phyloP scores from a whole-genome alignment of 768 basidiomycete genomes.

The Termitomyces bulborhizus region DNA sequence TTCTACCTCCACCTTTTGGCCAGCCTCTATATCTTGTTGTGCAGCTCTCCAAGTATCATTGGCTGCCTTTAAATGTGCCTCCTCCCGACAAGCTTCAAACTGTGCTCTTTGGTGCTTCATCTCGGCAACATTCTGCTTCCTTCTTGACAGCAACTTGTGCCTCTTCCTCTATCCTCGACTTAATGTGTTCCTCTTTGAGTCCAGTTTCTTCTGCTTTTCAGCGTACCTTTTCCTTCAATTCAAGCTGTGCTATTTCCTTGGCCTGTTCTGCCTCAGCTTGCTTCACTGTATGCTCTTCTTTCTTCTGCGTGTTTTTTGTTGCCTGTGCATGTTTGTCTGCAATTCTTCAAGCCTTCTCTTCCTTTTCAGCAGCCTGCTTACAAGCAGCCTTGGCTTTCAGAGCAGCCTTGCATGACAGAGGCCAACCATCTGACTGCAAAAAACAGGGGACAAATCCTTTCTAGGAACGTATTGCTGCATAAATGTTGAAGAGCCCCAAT shows the following conservation, averaged over 20 bases:
- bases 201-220: not conserved
- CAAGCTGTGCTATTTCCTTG: slow-evolving; percentile 8
- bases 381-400: slow-evolving; percentile 19
- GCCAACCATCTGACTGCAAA: not conserved
- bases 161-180: slow-evolving; percentile 10
- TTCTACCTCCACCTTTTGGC: slow-evolving; percentile 9
- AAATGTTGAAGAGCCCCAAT: no score
- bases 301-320: slow-evolving; percentile 21
- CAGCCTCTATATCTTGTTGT: slow-evolving; percentile 8
- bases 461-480: slow-evolving; percentile 11
- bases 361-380: slow-evolving; percentile 16
- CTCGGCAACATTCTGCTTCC: not conserved
- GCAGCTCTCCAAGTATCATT: slow-evolving; percentile 3
- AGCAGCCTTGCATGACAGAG: slow-evolving; percentile 19
- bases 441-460: slow-evolving; percentile 28
- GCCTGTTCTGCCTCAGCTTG: slow-evolving; percentile 16
- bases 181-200: not conserved
- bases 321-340: slow-evolving; percentile 23
- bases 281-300: slow-evolving; percentile 21
- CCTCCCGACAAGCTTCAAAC: slow-evolving; percentile 9
- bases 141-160: slow-evolving; percentile 8
- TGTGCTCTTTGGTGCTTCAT: slow-evolving; percentile 7
- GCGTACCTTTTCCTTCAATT: slow-evolving; percentile 6
- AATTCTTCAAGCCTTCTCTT: slow-evolving; percentile 17
- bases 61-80: slow-evolving; percentile 2